Percentiles rank a stretch among this genome's conserved stretches.
phyloP scores from a whole-genome alignment of 495 filamentous ascomycete genomes.

The Aspergillus kassunensis region DNA sequence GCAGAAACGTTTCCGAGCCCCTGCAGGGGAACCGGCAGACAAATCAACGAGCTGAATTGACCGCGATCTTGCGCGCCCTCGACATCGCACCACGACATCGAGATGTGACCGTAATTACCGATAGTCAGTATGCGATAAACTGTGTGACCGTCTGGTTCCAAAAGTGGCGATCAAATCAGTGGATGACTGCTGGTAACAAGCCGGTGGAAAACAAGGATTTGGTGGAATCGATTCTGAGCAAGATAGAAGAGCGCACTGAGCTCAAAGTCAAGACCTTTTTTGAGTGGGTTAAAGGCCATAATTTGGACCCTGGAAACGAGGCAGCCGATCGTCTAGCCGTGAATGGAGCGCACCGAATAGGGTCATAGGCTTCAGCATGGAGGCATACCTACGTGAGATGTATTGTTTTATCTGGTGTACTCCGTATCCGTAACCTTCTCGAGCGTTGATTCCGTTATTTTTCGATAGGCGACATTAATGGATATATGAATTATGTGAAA shows the following conservation, averaged over 20 bases:
- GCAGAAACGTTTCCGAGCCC: constrained; percentile 81
- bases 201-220: constrained; percentile 84
- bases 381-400: no score
- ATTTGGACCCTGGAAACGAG: constrained; percentile 62
- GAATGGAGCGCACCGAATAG: constrained; percentile 44
- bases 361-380: no score
- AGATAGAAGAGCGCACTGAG: constrained; percentile 65
- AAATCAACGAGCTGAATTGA: constrained; percentile 92
- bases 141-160: constrained; percentile 83
- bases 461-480: no score
- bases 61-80: constrained; percentile 78
- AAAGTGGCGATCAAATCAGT: constrained; percentile 75
- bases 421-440: no score
- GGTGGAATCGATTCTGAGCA: constrained; percentile 64
- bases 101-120: constrained; percentile 68
- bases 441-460: no score
- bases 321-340: constrained; percentile 81
- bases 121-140: constrained; percentile 83
- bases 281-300: constrained; percentile 86
- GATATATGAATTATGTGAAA: no score
- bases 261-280: constrained; percentile 63
- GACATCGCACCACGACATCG: constrained; percentile 65
- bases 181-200: constrained; percentile 66
- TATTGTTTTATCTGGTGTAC: no score
- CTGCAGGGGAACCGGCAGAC: constrained; percentile 74